Evolutionary conservation across 768 basidiomycete species (phyloP).

Genomic region (Hygrocybe punicea): DNA sequence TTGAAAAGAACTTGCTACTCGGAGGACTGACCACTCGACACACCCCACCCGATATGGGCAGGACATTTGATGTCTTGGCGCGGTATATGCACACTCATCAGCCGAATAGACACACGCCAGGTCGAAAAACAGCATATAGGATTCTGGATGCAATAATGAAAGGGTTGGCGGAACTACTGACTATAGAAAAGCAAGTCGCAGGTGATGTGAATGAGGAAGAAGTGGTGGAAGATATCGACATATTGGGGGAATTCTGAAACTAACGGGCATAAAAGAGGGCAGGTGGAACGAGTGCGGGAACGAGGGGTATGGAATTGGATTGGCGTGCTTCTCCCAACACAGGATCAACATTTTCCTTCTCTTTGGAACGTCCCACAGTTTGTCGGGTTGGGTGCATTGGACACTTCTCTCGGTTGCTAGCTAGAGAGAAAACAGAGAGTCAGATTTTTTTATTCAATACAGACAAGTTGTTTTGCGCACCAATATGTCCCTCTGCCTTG

Average conservation of each 20-base stretch:
- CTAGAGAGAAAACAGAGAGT: neutral
- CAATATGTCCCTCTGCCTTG: neutral
- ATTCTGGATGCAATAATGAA: slow-evolving; percentile 17
- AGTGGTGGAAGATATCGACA: neutral
- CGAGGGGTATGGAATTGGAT: neutral
- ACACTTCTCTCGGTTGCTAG: neutral
- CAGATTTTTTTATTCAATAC: neutral
- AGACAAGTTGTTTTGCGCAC: neutral
- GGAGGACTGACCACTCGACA: slow-evolving; percentile 25
- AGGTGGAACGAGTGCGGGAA: neutral
- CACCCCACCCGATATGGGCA: slow-evolving; percentile 25
- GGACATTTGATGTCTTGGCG: slow-evolving; percentile 19
- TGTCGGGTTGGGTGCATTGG: neutral
- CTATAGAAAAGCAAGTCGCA: neutral
- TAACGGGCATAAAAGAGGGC: neutral
- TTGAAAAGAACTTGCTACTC: slow-evolving; percentile 28
- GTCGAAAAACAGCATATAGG: slow-evolving; percentile 10
- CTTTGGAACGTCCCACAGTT: neutral
- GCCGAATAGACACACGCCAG: slow-evolving; percentile 10
- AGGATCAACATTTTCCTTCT: neutral
- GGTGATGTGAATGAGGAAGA: neutral
- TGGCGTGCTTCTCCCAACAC: neutral
- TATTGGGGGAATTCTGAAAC: neutral
- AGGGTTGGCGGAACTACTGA: slow-evolving; percentile 3
- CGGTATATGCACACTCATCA: slow-evolving; percentile 13